phyloP scores from a whole-genome alignment of 2,329 filamentous ascomycete genomes.

The Capronia americana region DNA sequence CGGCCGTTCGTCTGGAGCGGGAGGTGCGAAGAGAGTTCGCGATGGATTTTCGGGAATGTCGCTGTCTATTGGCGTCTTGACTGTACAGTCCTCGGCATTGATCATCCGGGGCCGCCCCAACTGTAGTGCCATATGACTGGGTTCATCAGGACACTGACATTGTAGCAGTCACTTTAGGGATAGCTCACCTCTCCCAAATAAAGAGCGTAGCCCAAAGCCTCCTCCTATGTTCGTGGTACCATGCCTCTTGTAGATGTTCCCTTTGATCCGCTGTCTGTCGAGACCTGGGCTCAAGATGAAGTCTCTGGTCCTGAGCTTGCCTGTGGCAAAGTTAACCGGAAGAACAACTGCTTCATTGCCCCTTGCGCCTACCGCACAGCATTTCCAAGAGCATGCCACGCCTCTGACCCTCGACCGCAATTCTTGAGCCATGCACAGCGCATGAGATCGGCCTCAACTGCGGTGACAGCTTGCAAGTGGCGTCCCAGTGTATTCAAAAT shows the following conservation, averaged over 20 bases:
- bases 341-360: background rate
- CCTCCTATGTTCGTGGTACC: conserved; percentile 15
- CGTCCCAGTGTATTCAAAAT: background rate
- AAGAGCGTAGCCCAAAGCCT: conserved; percentile 17
- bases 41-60: conserved; percentile 15
- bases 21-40: background rate
- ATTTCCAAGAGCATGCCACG: conserved; percentile 14
- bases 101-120: conserved; percentile 16
- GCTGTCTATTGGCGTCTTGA: conserved; percentile 10
- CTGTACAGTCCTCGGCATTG: conserved; percentile 11
- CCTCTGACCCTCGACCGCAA: conserved; percentile 9
- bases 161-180: background rate
- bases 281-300: conserved; percentile 13
- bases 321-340: background rate
- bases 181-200: conserved; percentile 15
- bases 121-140: conserved; percentile 14
- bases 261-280: background rate
- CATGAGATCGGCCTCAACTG: conserved; percentile 6
- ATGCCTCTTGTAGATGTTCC: background rate
- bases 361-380: conserved; percentile 8
- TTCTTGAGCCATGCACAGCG: conserved; percentile 20
- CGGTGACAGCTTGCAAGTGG: conserved; percentile 8
- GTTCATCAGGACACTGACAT: background rate
- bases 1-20: conserved; percentile 5
- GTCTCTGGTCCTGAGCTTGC: background rate